Conservation (phyloP, 2,329 filamentous ascomycete species). For the Xylariales sp. region DNA sequence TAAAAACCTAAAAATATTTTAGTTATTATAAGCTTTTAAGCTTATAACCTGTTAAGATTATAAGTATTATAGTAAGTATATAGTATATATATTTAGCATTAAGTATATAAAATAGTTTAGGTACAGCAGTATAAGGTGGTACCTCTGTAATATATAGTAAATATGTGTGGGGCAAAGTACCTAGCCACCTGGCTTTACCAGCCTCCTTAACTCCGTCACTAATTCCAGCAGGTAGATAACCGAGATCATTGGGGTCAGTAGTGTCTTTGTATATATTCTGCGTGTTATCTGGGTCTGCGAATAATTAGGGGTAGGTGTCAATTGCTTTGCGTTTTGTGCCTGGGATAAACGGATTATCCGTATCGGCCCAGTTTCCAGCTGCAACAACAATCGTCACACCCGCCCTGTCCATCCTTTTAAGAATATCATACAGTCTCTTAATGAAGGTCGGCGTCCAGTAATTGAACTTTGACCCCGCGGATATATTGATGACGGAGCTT, state of each 20-base stretch:
- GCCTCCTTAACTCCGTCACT: no score
- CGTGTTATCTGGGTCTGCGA: not conserved
- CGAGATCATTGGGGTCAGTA: not conserved
- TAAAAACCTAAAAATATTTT: no score
- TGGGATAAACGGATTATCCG: not conserved
- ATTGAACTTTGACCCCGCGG: conserved; percentile 13
- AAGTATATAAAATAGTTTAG: no score
- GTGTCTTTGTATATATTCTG: conserved; percentile 1
- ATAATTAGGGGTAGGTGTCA: conserved; percentile 23
- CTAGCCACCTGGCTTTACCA: no score
- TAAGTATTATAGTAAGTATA: no score
- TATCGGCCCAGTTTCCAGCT: conserved; percentile 14
- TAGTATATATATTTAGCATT: no score
- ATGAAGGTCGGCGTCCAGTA: conserved; percentile 23
- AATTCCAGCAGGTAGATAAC: not conserved
- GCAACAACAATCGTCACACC: conserved; percentile 24
- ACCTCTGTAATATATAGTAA: no score
- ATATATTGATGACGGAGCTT: conserved; percentile 21
- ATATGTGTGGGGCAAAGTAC: no score
- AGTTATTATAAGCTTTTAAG: no score
- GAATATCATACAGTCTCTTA: conserved; percentile 11
- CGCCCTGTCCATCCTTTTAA: conserved; percentile 25
- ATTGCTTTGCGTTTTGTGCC: conserved; percentile 3
- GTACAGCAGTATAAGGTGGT: no score
- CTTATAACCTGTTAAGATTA: no score